Conservation (phyloP, 129 eudicot species). For the Silybum marianum region DNA sequence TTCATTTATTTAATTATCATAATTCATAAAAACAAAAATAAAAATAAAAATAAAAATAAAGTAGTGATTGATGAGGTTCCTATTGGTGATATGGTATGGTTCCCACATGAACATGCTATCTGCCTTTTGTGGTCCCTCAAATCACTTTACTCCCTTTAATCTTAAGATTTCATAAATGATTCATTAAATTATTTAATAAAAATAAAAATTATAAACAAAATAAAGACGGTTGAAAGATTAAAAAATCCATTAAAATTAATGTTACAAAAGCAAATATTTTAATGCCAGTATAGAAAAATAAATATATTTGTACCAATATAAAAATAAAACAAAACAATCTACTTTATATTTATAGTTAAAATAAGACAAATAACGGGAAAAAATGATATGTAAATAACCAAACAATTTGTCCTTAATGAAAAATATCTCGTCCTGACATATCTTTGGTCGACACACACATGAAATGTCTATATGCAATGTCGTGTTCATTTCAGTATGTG, state of each 20-base stretch:
- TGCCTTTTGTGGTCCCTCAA: conserved; percentile 6
- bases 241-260: not conserved
- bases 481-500: not conserved
- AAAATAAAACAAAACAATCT: not conserved
- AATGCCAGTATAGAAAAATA: not conserved
- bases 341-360: not conserved
- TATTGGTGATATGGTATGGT: not conserved
- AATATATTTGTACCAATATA: not conserved
- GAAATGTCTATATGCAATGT: not conserved
- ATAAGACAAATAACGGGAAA: not conserved
- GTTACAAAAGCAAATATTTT: not conserved
- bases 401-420: not conserved
- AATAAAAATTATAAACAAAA: not conserved
- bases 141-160: not conserved
- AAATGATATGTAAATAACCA: not conserved
- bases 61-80: not conserved
- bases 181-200: not conserved
- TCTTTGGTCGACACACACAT: not conserved
- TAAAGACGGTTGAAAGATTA: not conserved
- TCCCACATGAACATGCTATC: conserved; percentile 14
- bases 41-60: not conserved
- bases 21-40: not conserved
- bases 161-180: not conserved
- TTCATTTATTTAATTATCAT: not conserved
- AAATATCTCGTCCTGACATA: not conserved